Evolutionary conservation across 352 stramenopile species (phyloP).

Genomic region (Phytophthora rubi): DNA sequence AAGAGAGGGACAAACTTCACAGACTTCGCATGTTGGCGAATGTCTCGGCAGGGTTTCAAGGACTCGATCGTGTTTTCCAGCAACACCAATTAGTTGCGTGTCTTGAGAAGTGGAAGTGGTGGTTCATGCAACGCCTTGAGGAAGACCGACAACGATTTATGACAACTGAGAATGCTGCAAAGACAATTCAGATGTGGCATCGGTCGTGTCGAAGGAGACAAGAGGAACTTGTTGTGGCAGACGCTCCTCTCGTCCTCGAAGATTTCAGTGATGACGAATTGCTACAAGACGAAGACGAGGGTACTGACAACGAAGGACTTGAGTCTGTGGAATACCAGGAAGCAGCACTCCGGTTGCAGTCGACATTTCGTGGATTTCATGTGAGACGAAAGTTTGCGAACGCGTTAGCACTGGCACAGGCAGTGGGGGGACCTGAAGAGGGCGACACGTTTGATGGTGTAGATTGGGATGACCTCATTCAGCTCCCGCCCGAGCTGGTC

Average conservation of each 20-base stretch:
- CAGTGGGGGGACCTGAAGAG: conserved; percentile 30
- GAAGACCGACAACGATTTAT: conserved; percentile 8
- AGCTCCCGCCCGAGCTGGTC: conserved; percentile 56
- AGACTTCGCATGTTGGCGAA: not conserved
- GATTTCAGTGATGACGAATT: conserved; percentile 30
- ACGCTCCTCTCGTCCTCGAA: conserved; percentile 22
- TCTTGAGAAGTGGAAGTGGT: conserved; percentile 19
- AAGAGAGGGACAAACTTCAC: conserved; percentile 8
- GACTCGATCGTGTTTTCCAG: conserved; percentile 9
- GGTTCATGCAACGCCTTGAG: conserved; percentile 5
- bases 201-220: conserved; percentile 13
- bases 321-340: conserved; percentile 5
- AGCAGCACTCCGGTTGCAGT: conserved; percentile 65
- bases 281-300: conserved; percentile 16
- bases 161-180: conserved; percentile 18
- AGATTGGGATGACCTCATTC: conserved; percentile 64
- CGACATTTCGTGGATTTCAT: conserved; percentile 72
- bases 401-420: conserved; percentile 57
- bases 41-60: conserved; percentile 15
- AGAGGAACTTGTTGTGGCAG: not conserved
- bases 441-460: conserved; percentile 54
- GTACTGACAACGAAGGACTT: not conserved
- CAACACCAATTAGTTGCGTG: conserved; percentile 7
- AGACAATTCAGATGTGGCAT: conserved; percentile 34
- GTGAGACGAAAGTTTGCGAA: conserved; percentile 71